Base-by-base conservation (phyloP, 1,139 yeast genomes). In the Magnusiomyces paraingens region DNA sequence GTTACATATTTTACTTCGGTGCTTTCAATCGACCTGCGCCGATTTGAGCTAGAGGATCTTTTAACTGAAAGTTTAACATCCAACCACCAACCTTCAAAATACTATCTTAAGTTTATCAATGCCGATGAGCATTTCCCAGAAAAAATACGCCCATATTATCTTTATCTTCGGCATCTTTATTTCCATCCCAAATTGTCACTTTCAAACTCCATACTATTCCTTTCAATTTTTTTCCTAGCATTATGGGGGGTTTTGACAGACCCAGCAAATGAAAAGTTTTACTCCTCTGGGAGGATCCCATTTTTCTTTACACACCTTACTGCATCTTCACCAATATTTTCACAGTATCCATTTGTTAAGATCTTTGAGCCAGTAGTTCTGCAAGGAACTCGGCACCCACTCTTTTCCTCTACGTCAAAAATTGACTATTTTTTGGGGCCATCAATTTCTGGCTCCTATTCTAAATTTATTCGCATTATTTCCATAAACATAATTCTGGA, bases 1-100 rank as follows among this genome's bases (percentile, higher is more conserved):
- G 63, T 81, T 51, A 79, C 91, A 0, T 86, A 75, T 64, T 78
- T 86, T 57, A 72, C 82, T 0, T 83, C 90, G 0, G 79, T 85
- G 0, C 69, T 86, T 17, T 76, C 84, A 32, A 78, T 87, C 47
- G 95, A 88, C 68, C 70, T 84, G 49, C 77, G 82, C 47, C 74
- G 89, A 54, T 67, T 78, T 43, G 90, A 84, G 61, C 72, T 84
- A 20, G 78, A 79, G 11, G 88, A 83, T 57, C 66, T 82, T 39
- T 5, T 38, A 38, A 20, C 50, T 3, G 50, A 47, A 38, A 36
- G 22, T 35, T 22, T 32, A 8, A 12, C 35, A 18, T 3, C n/a
- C 12, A 18, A 18, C 2, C 8, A 26, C 21, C n/a, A 21, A 20
- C 29, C 46, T 20, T 38, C 41, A 6, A 26, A n/a, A 4, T 22